Evolutionary conservation across 2,329 filamentous ascomycete genomes (phyloP), one percentile per base, ranked within the genome.

Genomic region (Akanthomyces dipterigenus): DNA sequence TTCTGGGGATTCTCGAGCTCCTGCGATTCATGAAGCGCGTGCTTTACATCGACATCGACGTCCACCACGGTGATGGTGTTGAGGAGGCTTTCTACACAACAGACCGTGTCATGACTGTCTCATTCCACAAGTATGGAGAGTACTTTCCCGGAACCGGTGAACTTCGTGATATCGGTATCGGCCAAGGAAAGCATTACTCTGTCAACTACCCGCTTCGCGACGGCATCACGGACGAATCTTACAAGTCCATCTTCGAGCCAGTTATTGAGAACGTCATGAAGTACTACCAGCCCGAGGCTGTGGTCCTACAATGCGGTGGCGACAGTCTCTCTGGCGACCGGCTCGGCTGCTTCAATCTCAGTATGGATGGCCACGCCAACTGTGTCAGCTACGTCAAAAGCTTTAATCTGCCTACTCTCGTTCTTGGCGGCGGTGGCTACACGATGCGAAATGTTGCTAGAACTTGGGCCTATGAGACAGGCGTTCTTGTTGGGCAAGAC

Each of bases 391-490:
- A 89, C 68, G 91, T 96, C 67, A 97, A 96, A 76, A 88, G 84
- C 64, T 93, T 93, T 72, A 83, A 86, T 34, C 80, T 95, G 11
- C 95, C 95, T 0, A 88, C 96, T 2, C 82, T 99, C n/a, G 89
- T 99, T 22, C 86, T 99, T 20, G 95, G 95, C 36, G 95, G 95
- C 18, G 95, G 95, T 65, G 95, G 95, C 53, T 99, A 99, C 76
- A 99, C 95, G 1, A 96, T 96, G 75, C 88, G 95, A 65, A 99
- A 99, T 67, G 95, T 99, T 12, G 93, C 95, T 20, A 89, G 95
- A 55, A 95, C 93, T 5, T 99, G 95, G 95, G 93, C 93, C 7
- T 96, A 93, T 72, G 95, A 99, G 76, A 99, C 95, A 1, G 93
- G 93, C 66, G 83, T 92, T 62, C 82, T 98, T 9, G 90, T 97